Evolutionary conservation across 768 basidiomycete genomes (phyloP), one percentile per base, ranked within the genome.

Genomic region (Fomitopsis serialis): DNA sequence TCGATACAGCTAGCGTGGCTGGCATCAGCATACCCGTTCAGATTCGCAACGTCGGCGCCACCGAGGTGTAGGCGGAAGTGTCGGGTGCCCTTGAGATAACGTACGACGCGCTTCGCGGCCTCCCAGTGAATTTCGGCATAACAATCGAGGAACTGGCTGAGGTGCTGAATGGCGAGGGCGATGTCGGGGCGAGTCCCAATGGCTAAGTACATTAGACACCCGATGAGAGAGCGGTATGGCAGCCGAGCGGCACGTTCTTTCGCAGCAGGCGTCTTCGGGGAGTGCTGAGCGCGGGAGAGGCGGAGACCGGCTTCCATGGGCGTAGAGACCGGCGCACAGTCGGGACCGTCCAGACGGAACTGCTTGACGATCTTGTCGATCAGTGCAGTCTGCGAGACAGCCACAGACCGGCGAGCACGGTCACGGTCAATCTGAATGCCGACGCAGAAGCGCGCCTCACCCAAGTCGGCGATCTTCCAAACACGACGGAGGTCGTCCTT

Each of bases 221-320:
- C 58, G 9, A 70, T 61, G 2, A 59, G 49, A 0, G 54, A 57
- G 11, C 61, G 59, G 46, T 73, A 73, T 3, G 70, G 70, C 2
- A 58, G 25, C 22, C 62, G 34, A 1, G 19, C 25, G 6, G 61
- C 56, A 27, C 2, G 32, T 15, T 7, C 22, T 6, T 32, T 44
- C 4, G 22, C 53, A 2, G 21, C 48, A 11, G 40, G 29, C 15
- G 47, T 44, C 13, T 21, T 2, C 1, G 53, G 48, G 9, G 27
- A 12, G 10, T 32, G 22, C 2, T 19, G 2, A n/a, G n/a, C n/a
- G 21, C 47, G 49, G 17, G 52, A 50, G 13, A 61, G 56, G 5
- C 32, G 29, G 21, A 44, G 43, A 8, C 27, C 43, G 23, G 43
- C 21, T 1, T 56, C 59, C 54, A 63, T n/a, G n/a, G n/a, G n/a